These are phyloP conservation scores for Pezicula rhizophila DNA, from an alignment of 2,329 filamentous ascomycete genomes.

Conservation along the genomic window DNA sequence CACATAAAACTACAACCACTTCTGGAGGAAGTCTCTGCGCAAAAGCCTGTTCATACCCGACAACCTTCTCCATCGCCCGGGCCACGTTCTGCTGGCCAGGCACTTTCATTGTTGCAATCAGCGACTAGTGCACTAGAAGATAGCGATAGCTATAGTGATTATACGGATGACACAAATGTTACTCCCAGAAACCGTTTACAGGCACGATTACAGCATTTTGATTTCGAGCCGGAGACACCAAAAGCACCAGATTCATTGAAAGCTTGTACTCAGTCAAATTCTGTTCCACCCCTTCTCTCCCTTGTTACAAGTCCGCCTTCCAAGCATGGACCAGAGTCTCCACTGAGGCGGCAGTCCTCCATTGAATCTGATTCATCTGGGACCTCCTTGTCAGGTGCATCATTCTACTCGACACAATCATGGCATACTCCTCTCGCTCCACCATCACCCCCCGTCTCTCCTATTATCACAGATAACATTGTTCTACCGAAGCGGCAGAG, in stretches of 20 bases:
- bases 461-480: slow-evolving; percentile 31
- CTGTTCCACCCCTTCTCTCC: slow-evolving; percentile 35
- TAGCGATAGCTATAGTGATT: slow-evolving; percentile 20
- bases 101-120: slow-evolving; percentile 8
- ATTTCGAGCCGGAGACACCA: slow-evolving; percentile 23
- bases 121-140: slow-evolving; percentile 8
- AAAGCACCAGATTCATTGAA: slow-evolving; percentile 24
- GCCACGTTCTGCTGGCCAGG: not conserved
- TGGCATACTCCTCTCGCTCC: slow-evolving; percentile 42
- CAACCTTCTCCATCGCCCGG: not conserved
- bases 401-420: slow-evolving; percentile 48
- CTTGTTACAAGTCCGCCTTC: slow-evolving; percentile 37
- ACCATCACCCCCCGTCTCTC: slow-evolving; percentile 39
- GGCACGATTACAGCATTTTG: slow-evolving; percentile 23
- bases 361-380: slow-evolving; percentile 23
- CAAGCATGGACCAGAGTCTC: slow-evolving; percentile 20
- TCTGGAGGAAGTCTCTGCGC: no score
- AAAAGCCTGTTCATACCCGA: no score
- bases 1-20: no score
- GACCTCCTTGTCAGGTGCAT: slow-evolving; percentile 44
- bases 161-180: slow-evolving; percentile 21
- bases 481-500: slow-evolving; percentile 27
- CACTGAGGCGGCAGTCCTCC: slow-evolving; percentile 14
- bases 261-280: slow-evolving; percentile 30
- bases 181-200: slow-evolving; percentile 20